Percentiles rank a stretch among this genome's conserved stretches.
Conservation (phyloP, 768 basidiomycete genomes). For the Botryobasidium botryosum region DNA sequence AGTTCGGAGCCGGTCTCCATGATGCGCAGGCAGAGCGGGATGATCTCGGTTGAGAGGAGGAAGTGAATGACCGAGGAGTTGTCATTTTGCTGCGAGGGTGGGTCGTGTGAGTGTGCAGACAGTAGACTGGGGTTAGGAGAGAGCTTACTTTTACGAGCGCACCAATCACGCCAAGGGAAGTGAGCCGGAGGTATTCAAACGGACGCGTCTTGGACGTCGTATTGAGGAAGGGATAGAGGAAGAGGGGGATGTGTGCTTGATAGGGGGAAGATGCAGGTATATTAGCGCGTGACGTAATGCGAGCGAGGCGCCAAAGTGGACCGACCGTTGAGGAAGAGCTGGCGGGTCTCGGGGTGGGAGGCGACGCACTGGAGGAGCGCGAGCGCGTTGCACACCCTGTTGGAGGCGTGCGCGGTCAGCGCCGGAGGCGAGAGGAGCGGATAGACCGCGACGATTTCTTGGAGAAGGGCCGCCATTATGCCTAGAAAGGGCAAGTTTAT, state of each 20-base stretch:
- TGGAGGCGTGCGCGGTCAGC: conserved; percentile 92
- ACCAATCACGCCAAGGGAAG: conserved; percentile 97
- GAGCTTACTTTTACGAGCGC: conserved; percentile 80
- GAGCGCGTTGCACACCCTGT: conserved; percentile 96
- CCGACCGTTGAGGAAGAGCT: conserved; percentile 84
- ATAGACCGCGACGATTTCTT: conserved; percentile 98
- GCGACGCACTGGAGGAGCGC: conserved; percentile 97
- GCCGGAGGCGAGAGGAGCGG: conserved; percentile 89
- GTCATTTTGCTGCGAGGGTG: conserved; percentile 72
- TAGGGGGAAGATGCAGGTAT: conserved; percentile 2
- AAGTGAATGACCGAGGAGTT: conserved; percentile 99
- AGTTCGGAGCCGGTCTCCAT: conserved; percentile 99
- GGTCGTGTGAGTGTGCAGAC: neutral
- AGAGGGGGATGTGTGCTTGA: conserved; percentile 88
- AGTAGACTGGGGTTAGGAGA: neutral
- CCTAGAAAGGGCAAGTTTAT: conserved; percentile 38
- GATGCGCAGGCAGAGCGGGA: conserved; percentile 94
- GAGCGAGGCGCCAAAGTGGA: neutral
- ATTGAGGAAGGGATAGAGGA: conserved; percentile 94
- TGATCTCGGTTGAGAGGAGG: conserved; percentile 96
- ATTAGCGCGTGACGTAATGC: neutral
- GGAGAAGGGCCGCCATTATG: conserved; percentile 91
- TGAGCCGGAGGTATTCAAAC: conserved; percentile 97
- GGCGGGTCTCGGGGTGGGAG: conserved; percentile 88
- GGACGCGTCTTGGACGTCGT: conserved; percentile 98